Evolutionary conservation across 2,329 filamentous ascomycete species (phyloP), one percentile per base, ranked within the genome.

Genomic region (Fusarium incarnatum): DNA sequence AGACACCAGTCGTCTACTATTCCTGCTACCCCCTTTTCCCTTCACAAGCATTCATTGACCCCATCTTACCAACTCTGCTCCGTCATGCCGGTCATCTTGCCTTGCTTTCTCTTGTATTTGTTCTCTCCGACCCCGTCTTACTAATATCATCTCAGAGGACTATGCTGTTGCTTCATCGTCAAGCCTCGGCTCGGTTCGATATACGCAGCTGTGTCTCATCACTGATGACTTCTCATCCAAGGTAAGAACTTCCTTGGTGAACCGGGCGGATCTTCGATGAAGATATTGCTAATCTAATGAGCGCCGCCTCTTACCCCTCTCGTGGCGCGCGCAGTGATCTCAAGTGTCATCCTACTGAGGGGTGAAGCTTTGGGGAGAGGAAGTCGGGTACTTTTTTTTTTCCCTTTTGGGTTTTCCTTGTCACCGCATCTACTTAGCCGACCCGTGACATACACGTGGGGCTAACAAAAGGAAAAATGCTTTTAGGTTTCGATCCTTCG

Each of bases 141-240:
- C 27, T 15, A 6, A 8, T 7, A 58, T 58, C 53, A 59, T 59
- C 54, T 60, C 44, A 60, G 54, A 60, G 23, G 27, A 58, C 42
- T 60, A 12, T 10, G 58, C 44, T 49, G 22, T 48, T 49, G n/a
- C 34, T 49, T 59, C 58, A 11, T 60, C 54, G 34, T 16, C 54
- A 60, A 49, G 53, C 53, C 53, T 58, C 2, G 16, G 53, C 44
- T 8, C 34, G 34, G 44, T 42, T 42, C 44, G 34, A 58, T 9
- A 49, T 48, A 42, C 27, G 18, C 53, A 60, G 57, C 34, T 42
- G 1, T 28, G 37, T 58, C 42, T 60, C 42, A 60, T 60, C 53
- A 58, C 53, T 42, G 57, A 58, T 58, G 42, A 58, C 20, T 37
- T 18, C n/a, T 18, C 12, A 13, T 18, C 15, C 18, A 6, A 48